Base-by-base conservation (phyloP, 2,329 filamentous ascomycete species). In the Plectosphaerella cucumerina region DNA sequence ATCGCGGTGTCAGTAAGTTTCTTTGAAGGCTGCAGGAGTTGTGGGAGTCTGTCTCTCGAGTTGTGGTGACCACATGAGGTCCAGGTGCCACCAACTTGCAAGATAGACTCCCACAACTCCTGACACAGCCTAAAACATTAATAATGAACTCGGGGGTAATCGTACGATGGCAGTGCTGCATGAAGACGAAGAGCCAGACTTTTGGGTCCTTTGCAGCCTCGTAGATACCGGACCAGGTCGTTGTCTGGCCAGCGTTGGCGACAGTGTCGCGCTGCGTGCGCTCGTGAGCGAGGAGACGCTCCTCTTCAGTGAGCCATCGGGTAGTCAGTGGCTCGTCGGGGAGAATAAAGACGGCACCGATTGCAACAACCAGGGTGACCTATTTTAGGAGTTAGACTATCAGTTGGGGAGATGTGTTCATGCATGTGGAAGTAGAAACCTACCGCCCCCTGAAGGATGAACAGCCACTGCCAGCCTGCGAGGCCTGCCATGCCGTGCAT, bases 121-220 rank as follows among this genome's bases (percentile, higher is more conserved):
- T 31, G 26, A 31, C 8, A 31, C 6, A 31, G 4, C 26, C 26
- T 31, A 5, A 11, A 31, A 5, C 3, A 11, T 8, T 4, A 31
- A 31, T 10, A 31, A 26, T 5, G 26, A 11, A 31, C 6, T 31
- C 26, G 8, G 4, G 12, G 26, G 26, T 31, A 8, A 31, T n/a
- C 26, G 9, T 31, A 8, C 26, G 59, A 58, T 77, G 73, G 56
- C 72, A 70, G 51, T 76, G 74, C 51, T 75, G 71, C 72, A 77
- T 76, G 42, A 73, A 61, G 4, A 66, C 67, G 47, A 76, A 70
- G 3, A 78, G 57, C 66, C 72, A 77, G 2, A 74, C 64, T 43
- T 70, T 69, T 14, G 68, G 70, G 52, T 77, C 75, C 9, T 59
- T 63, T 22, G 65, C 61, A 3, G 73, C 73, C 43, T 70, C 65